Base-by-base conservation (phyloP, 371 early-diverging fungal genomes). In the Rhizopus microsporus region DNA sequence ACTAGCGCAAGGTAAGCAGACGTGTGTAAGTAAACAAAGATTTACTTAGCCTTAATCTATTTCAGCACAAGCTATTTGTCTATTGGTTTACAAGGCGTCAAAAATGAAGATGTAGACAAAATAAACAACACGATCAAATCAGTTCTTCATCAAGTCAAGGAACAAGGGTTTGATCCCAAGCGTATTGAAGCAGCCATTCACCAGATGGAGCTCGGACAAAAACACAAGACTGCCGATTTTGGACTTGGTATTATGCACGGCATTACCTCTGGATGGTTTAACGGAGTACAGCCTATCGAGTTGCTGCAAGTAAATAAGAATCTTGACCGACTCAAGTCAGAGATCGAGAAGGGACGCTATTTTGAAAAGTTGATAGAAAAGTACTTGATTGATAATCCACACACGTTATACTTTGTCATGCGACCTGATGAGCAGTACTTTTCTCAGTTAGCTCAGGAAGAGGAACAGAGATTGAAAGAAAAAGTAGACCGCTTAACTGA, bases 181-280 rank as follows among this genome's bases (percentile, higher is more conserved):
- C 81, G 93, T 33, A 80, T 96, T 38, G 94, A 95, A 55, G 91
- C 91, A n/a, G 88, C 90, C 10, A 76, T 97, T 56, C 96, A 95
- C 59, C 91, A 89, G 59, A 87, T 93, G 65, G 96, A 96, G 71
- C 81, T 97, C 23, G 88, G 87, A 3, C 85, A 92, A 54, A 91
- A 92, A 59, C 95, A 96, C 77, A 88, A 93, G 79, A 90, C 88
- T 2, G 86, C 93, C 1, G 83, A 88, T 67, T 97, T 96, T 80
- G 96, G 96, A 12, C 77, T 97, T 71, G 76, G 73, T 4, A 67
- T 96, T 16, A 88, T 93, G 85, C 87, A 91, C 51, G 83, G 85
- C 12, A 65, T 94, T 31, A 77, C 88, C 1, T 84, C 90, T 15
- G 84, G 90, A 13, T 93, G 94, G 94, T 88, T 94, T 66, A 93